Evolutionary conservation across 352 stramenopile genomes (phyloP).

Genomic region (Globisporangium nagaii): DNA sequence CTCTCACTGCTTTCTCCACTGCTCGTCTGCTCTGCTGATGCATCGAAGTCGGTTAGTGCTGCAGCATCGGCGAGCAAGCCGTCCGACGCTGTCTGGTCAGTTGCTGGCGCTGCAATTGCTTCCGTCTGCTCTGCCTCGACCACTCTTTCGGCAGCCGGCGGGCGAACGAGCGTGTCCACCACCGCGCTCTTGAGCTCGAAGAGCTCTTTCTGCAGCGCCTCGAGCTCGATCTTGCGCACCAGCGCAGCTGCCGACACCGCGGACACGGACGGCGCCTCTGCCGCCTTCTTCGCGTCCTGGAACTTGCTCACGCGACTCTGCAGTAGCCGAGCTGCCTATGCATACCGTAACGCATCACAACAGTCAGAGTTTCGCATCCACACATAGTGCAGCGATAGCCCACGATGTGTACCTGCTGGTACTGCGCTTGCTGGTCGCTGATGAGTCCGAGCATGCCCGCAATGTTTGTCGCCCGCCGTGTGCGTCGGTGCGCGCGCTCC

Average conservation of each 20-base stretch:
- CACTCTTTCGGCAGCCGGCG: background rate
- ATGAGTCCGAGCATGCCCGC: conserved; percentile 27
- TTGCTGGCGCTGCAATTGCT: background rate
- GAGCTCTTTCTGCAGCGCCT: conserved; percentile 27
- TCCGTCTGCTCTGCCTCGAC: background rate
- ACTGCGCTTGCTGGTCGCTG: conserved; percentile 37
- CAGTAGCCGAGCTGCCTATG: conserved; percentile 20
- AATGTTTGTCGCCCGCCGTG: conserved; percentile 16
- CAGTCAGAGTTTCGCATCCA: background rate
- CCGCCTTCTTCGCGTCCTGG: conserved; percentile 15
- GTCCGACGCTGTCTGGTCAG: background rate
- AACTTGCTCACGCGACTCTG: conserved; percentile 17
- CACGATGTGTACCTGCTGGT: conserved; percentile 17
- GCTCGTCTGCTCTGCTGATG: no score
- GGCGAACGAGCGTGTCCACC: conserved; percentile 19
- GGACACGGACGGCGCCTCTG: background rate
- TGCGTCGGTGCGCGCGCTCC: conserved; percentile 16
- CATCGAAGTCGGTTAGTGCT: no score
- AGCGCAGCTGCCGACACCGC: conserved; percentile 7
- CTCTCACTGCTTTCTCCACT: no score
- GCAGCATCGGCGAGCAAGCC: background rate
- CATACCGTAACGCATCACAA: background rate
- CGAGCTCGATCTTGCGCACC: conserved; percentile 20
- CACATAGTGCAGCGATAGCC: background rate
- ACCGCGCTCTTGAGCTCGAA: conserved; percentile 30